Base-by-base conservation (phyloP, 148 eudicot genomes). In the Heliosperma pusillum region DNA sequence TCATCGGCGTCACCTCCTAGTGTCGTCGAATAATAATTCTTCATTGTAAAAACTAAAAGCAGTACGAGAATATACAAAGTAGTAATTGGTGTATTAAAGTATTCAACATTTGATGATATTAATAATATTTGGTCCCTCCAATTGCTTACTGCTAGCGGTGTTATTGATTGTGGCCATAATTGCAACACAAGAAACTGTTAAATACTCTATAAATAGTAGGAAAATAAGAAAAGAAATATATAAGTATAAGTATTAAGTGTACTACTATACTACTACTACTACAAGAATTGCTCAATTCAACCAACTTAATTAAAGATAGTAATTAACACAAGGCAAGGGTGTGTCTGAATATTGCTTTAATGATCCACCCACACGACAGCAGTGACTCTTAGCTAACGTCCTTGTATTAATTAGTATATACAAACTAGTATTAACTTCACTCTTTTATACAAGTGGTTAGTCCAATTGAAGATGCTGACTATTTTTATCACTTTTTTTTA, bases 251-350 rank as follows among this genome's bases (percentile, higher is more conserved):
- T 30, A 22, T n/a, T n/a, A n/a, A n/a, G n/a, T n/a, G n/a, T n/a
- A n/a, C n/a, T n/a, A n/a, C n/a, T n/a, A n/a, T n/a, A n/a, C n/a
- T n/a, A n/a, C n/a, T n/a, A n/a, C n/a, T n/a, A 36, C 16, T 25
- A 22, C 2, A 61, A 75, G 30, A 78, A 58, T 26, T 44, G 59
- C 20, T 24, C 11, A 78, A 72, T 78, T 53, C 81, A 73, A 59
- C 81, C 26, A 78, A 78, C 81, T 44, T 57, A 73, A 78, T 77
- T 70, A 77, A 77, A 70, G 80, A 52, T 20, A 73, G 68, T 78
- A 57, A 73, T 66, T 50, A 50, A 50, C 55, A 50, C 55, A 50
- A 50, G 8, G 75, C 24, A 69, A 60, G 72, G 81, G 74, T 66
- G 50, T 79, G 73, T 30, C 50, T 71, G 45, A 56, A 73, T 5